Conservation (phyloP, 2,329 filamentous ascomycete genomes). For the Pestalotiopsis sp. region DNA sequence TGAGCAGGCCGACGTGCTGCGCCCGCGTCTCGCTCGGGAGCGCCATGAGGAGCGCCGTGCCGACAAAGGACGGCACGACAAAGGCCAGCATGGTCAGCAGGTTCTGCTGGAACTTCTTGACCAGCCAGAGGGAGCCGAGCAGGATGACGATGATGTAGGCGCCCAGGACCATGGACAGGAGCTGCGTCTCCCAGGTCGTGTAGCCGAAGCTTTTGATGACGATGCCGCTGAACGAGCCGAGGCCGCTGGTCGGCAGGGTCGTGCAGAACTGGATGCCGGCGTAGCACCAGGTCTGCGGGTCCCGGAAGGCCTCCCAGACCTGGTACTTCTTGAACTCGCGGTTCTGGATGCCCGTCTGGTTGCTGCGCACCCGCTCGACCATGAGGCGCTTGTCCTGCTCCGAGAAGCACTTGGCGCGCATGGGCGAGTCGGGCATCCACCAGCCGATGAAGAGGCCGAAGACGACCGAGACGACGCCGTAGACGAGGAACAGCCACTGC, state of each 20-base stretch:
- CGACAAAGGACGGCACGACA: slow-evolving; percentile 70
- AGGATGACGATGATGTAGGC: slow-evolving; percentile 74
- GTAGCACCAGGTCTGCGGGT: slow-evolving; percentile 70
- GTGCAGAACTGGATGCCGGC: slow-evolving; percentile 70
- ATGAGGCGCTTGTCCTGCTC: slow-evolving; percentile 68
- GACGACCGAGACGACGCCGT: slow-evolving; percentile 64
- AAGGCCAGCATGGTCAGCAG: slow-evolving; percentile 67
- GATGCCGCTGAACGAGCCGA: slow-evolving; percentile 75
- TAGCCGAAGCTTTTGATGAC: slow-evolving; percentile 73
- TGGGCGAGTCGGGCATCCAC: slow-evolving; percentile 70
- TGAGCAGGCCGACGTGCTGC: slow-evolving; percentile 67
- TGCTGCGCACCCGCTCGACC: slow-evolving; percentile 61
- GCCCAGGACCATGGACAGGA: slow-evolving; percentile 76
- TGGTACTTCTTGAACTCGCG: slow-evolving; percentile 49
- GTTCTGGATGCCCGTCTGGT: slow-evolving; percentile 66
- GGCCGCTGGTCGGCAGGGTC: slow-evolving; percentile 71
- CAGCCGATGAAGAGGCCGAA: slow-evolving; percentile 67
- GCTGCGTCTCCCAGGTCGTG: slow-evolving; percentile 66
- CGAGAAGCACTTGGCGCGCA: slow-evolving; percentile 70
- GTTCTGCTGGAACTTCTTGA: slow-evolving; percentile 71
- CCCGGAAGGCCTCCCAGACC: slow-evolving; percentile 54
- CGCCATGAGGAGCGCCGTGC: slow-evolving; percentile 73
- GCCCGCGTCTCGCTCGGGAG: slow-evolving; percentile 59
- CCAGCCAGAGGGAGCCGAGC: slow-evolving; percentile 66
- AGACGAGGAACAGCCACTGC: slow-evolving; percentile 70